Percentiles rank a stretch among this genome's conserved stretches.
These are phyloP conservation scores for Castanea crenata DNA, from an alignment of 306 rosid species.

Conservation along the genomic window DNA sequence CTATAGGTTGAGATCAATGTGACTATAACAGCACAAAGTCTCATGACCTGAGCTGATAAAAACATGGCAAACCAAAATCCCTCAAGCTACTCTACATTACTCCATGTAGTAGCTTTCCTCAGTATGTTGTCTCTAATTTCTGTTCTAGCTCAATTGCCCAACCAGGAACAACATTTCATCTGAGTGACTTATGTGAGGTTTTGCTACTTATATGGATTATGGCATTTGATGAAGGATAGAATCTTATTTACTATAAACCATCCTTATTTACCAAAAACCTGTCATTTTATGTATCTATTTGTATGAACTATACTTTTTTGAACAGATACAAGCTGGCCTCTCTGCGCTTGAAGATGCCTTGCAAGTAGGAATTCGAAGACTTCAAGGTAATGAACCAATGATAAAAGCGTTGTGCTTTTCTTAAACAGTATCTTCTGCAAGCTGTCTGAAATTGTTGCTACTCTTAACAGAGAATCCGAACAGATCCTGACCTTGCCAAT, in stretches of 20 bases:
- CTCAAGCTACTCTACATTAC: neutral
- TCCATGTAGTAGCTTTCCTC: neutral
- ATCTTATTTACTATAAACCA: conserved; percentile 2
- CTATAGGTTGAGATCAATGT: neutral
- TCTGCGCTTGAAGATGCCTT: conserved; percentile 95
- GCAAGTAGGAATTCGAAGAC: conserved; percentile 83
- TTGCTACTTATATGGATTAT: neutral
- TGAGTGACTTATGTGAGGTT: neutral
- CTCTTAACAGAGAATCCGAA: conserved; percentile 75
- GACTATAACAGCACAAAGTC: neutral
- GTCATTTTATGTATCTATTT: neutral
- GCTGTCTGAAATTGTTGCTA: conserved; percentile 21
- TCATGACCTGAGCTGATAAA: neutral
- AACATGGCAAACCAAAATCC: neutral
- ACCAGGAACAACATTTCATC: neutral
- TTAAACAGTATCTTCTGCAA: neutral
- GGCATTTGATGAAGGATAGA: neutral
- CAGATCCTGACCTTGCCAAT: conserved; percentile 83
- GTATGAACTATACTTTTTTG: neutral
- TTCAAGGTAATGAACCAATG: conserved; percentile 61
- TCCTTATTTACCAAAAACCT: conserved; percentile 1
- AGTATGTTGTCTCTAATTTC: neutral
- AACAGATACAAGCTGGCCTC: conserved; percentile 82
- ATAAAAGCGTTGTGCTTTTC: neutral
- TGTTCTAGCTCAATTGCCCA: neutral